Evolutionary conservation across 345 rosid species (phyloP), one percentile per base, ranked within the genome.

Genomic region (Angophora floribunda): DNA sequence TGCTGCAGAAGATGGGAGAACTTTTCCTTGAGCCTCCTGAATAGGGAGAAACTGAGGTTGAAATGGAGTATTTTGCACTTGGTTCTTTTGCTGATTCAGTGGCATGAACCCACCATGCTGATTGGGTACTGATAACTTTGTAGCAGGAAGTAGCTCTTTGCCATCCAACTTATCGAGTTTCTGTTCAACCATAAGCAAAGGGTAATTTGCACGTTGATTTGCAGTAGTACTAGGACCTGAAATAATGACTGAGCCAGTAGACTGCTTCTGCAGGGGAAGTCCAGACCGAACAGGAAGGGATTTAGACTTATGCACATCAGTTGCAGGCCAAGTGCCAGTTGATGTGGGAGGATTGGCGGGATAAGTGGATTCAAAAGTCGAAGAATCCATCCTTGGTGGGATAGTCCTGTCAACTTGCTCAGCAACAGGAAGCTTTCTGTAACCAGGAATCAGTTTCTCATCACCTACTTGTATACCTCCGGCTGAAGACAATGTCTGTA

Each of bases 231-330:
- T 91, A 44, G 95, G 90, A 91, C 89, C 94, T 86, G 91, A 87
- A 88, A 91, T 90, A 92, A 96, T 94, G 65, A 93, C 91, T 59
- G 90, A 91, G 85, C 88, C 89, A 85, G 92, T 85, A 67, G 32
- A 91, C 89, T 91, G 93, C 85, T 88, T 90, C 84, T 91, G 94
- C 86, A 89, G 92, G 19, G 93, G 90, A 88, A 92, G 94, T 88
- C 87, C 91, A 86, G 93, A 90, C 88, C 92, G 92, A 84, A 90
- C 45, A 52, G 93, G 90, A 30, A 89, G 91, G 65, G 91, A 95
- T 86, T 93, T 92, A 90, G 98, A 92, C 89, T 92, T 95, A 88
- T 91, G 94, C 87, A 59, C 91, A 93, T 94, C 93, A 82, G 91
- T 86, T n/a, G 92, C 91, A 89, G 95, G 94, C 98, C 98, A 93